These are phyloP conservation scores for Pneumocystis sp. DNA, from an alignment of 1,139 yeast species.

Conservation along the genomic window DNA sequence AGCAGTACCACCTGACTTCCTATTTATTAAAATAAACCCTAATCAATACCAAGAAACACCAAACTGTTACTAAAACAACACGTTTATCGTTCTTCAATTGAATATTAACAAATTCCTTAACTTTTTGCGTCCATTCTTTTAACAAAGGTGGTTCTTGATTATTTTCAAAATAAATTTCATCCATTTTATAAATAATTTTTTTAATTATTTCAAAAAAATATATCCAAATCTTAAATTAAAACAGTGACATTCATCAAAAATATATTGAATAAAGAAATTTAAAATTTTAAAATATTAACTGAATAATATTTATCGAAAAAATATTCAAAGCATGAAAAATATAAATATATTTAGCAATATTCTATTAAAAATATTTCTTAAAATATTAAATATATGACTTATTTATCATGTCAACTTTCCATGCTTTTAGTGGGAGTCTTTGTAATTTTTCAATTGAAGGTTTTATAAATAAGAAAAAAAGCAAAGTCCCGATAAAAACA, in stretches of 20 bases:
- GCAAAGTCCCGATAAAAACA: constrained; percentile 46
- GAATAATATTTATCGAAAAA: background rate
- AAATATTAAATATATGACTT: background rate
- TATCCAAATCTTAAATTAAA: too few relatives aligned
- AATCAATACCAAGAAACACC: background rate
- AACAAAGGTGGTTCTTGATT: background rate
- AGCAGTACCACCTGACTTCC: constrained; percentile 70
- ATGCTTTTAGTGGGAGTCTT: constrained; percentile 46
- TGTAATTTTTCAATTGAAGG: constrained; percentile 45
- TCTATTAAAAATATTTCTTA: background rate
- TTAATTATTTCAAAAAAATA: too few relatives aligned
- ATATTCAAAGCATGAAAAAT: background rate
- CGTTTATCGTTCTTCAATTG: background rate
- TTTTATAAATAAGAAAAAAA: constrained; percentile 54
- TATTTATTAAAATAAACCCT: background rate
- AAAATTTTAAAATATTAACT: too few relatives aligned
- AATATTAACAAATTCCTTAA: background rate
- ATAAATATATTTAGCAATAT: background rate
- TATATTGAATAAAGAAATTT: too few relatives aligned
- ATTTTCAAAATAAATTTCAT: background rate
- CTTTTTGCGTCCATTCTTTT: background rate
- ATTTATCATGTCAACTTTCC: constrained; percentile 37
- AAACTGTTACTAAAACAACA: background rate
- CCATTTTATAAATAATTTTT: background rate
- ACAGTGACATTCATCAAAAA: background rate